A percentile compares a stretch with the other conserved stretches of the same genome.
phyloP scores from a whole-genome alignment of 495 filamentous ascomycete species.

The Penicillium desertorum region DNA sequence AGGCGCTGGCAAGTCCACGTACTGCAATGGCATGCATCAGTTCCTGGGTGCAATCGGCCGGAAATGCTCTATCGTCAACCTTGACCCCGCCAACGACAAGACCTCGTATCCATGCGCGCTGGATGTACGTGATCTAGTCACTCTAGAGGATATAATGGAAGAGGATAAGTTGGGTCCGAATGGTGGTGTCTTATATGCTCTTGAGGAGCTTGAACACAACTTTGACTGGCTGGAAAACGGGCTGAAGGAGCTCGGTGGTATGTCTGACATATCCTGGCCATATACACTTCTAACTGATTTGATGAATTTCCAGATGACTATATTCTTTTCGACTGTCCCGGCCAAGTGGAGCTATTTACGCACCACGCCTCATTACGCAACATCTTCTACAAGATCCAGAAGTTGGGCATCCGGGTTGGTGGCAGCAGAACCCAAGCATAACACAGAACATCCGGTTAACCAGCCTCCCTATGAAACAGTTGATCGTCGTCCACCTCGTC shows the following conservation, averaged over 20 bases:
- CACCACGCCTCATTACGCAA: conserved; percentile 88
- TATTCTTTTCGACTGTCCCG: conserved; percentile 92
- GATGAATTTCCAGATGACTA: conserved; percentile 68
- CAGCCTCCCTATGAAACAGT: conserved; percentile 45
- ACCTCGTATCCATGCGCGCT: conserved; percentile 69
- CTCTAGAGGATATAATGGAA: conserved; percentile 92
- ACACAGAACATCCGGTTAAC: conserved; percentile 16
- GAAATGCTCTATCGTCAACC: conserved; percentile 91
- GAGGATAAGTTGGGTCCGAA: conserved; percentile 90
- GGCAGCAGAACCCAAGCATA: neutral
- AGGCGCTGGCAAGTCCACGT: conserved; percentile 93
- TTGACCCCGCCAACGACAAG: conserved; percentile 92
- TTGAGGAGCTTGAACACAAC: conserved; percentile 93
- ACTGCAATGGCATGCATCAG: conserved; percentile 98
- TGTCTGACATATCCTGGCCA: conserved; percentile 4
- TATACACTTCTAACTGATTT: conserved; percentile 1
- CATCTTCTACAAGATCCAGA: conserved; percentile 85
- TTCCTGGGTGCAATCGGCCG: conserved; percentile 93
- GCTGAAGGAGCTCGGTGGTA: conserved; percentile 66
- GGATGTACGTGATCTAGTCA: conserved; percentile 86
- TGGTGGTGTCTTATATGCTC: conserved; percentile 85
- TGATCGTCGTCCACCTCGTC: conserved; percentile 85
- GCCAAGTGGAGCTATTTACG: conserved; percentile 95
- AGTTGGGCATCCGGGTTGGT: conserved; percentile 86
- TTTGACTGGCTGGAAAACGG: conserved; percentile 85